A percentile compares a stretch with the other conserved stretches of the same genome.
Conservation (phyloP, 2,329 filamentous ascomycete genomes). For the Hymenotorrendiella dingleyae region DNA sequence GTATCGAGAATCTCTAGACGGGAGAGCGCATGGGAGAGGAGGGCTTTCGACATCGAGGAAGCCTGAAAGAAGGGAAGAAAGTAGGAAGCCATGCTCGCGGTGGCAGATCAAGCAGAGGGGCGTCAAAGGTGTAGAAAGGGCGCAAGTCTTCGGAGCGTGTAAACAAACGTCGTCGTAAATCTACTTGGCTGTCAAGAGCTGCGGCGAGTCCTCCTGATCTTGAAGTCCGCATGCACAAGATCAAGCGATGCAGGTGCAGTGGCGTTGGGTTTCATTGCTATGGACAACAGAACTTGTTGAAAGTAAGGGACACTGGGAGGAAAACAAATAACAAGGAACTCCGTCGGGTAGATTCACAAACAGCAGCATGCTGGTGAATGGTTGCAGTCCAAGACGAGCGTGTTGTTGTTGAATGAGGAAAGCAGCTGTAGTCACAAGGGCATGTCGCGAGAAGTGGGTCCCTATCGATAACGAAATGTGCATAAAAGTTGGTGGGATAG, state of each 20-base stretch:
- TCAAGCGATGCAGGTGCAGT: slow-evolving; percentile 11
- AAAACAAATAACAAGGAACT: too few species aligned
- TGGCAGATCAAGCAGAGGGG: neutral
- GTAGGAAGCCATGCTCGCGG: slow-evolving; percentile 29
- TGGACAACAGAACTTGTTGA: slow-evolving; percentile 1
- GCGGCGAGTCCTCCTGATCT: slow-evolving; percentile 19
- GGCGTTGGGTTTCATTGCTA: slow-evolving; percentile 18
- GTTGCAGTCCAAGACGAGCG: neutral
- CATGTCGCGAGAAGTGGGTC: neutral
- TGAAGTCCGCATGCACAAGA: slow-evolving; percentile 21
- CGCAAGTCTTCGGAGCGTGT: slow-evolving; percentile 3
- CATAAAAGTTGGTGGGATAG: neutral
- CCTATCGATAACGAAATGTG: neutral
- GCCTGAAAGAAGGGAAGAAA: slow-evolving; percentile 28
- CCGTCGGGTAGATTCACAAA: too few species aligned
- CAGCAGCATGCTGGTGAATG: neutral
- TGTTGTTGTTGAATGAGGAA: too few species aligned
- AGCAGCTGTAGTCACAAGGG: slow-evolving; percentile 1
- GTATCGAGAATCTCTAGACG: slow-evolving; percentile 83
- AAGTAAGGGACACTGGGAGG: neutral
- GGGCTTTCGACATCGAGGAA: slow-evolving; percentile 77
- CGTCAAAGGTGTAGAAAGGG: neutral
- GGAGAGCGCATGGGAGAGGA: slow-evolving; percentile 80
- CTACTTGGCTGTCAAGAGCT: slow-evolving; percentile 14
- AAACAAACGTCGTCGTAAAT: slow-evolving; percentile 1